Base-by-base conservation (phyloP, 345 rosid genomes). In the Murraya koenigii region DNA sequence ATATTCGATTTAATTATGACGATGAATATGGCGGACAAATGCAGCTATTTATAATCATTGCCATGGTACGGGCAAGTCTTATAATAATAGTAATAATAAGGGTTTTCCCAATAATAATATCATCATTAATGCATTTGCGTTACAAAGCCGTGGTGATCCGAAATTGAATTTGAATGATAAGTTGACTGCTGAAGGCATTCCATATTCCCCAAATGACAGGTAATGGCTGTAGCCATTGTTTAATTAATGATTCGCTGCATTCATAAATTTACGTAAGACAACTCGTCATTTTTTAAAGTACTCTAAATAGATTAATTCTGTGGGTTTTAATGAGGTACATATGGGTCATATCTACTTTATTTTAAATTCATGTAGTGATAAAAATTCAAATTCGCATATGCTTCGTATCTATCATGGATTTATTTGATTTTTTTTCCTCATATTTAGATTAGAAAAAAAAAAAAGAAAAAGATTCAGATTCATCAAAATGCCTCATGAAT, bases 11-110 rank as follows among this genome's bases (percentile, higher is more conserved):
- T 38, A 25, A 22, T 28, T 68, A 4, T 33, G 83, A 71, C 77
- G 76, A 35, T 71, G 61, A 66, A 77, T 76, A 81, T 64, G 78
- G 28, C 7, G 39, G 77, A 30, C 49, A 70, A 39, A 63, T 52
- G 19, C 25, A 66, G 72, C 76, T 85, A 86, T 86, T 80, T 90
- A 90, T 89, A 82, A 47, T 77, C 60, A 66, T 33, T 65, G 33
- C 73, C 49, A 58, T 14, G 38, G 61, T 77, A 52, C 19, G 41
- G 62, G 25, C 32, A 4, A 63, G 61, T 47, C 49, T 49, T 80
- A 74, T 7, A 44, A 8, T 32, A 14, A 1, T 7, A 23, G 17
- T 60, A 2, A 26, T 10, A 6, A 26, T 59, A n/a, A 23, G 80
- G 47, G 17, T 44, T 44, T 44, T 44, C 49, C 17, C 13, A 44